Evolutionary conservation across 495 filamentous ascomycete species (phyloP), one percentile per base, ranked within the genome.

Genomic region (Tuber umbilicatum): DNA sequence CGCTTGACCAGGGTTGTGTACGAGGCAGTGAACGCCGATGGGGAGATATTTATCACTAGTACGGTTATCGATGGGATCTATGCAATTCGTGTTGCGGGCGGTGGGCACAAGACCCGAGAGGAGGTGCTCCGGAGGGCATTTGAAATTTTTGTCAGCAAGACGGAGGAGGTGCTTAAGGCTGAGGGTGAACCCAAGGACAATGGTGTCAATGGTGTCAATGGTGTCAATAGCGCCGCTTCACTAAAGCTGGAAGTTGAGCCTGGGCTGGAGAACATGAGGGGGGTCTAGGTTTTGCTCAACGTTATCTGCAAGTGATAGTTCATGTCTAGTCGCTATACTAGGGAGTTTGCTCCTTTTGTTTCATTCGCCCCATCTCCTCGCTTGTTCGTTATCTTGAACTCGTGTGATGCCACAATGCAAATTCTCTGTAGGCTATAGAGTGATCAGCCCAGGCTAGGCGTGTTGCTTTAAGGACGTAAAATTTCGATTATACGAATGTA

Each of bases 31-130:
- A 94, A 97, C 82, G 85, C 86, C 7, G 84, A 89, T 1, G 92
- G 93, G 0, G 89, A 93, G 84, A 90, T 97, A 64, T 97, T 93
- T 84, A 85, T 97, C 35, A 97, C 95, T 1, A 90, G 90, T 73
- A 91, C 89, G 1, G 87, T 93, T 23, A 85, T 97, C 38, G 89
- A 88, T n/a, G 92, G 90, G 5, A 83, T 89, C 3, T 93, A 93
- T 84, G 89, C 89, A 2, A 97, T 99, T 73, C 87, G 95, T 0
- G 88, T 98, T 39, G 89, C 97, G 16, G 91, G 90, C 72, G 86
- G 84, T 37, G 89, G 89, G 31, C 92, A 90, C 71, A 86, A 86
- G 67, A 85, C 86, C 27, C 88, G 94, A 84, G 90, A 91, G 84
- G 88, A 89, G 79, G 90, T 91, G 83, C 83, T 97, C 14, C 84